Evolutionary conservation across 805 yeast species (phyloP).

Genomic region (Spathaspora girioi): DNA sequence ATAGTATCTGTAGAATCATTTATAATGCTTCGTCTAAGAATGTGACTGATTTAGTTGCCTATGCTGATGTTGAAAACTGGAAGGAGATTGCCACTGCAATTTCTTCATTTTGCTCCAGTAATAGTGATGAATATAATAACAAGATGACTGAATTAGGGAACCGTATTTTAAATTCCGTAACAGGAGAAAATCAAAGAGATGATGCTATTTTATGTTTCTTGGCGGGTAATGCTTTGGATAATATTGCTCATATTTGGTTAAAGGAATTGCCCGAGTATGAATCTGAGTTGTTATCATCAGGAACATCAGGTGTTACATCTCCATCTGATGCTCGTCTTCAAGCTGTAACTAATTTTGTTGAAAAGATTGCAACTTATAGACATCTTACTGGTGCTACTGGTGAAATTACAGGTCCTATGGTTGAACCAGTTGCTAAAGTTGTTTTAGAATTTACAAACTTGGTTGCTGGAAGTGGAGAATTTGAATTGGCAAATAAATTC

Average conservation of each 20-base stretch:
- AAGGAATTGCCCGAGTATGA: conserved; percentile 55
- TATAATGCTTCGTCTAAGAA: conserved; percentile 57
- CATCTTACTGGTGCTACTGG: conserved; percentile 40
- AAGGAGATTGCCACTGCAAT: conserved; percentile 72
- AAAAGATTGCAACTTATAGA: conserved; percentile 75
- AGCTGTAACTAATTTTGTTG: conserved; percentile 77
- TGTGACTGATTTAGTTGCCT: conserved; percentile 66
- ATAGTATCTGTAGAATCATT: conserved; percentile 69
- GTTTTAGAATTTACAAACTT: conserved; percentile 79
- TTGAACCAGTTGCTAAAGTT: conserved; percentile 51
- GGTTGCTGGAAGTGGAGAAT: conserved; percentile 78
- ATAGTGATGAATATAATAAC: conserved; percentile 46
- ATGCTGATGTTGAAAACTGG: conserved; percentile 81
- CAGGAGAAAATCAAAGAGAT: conserved; percentile 48
- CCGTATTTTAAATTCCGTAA: conserved; percentile 46
- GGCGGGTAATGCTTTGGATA: conserved; percentile 78
- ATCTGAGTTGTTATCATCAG: conserved; percentile 41
- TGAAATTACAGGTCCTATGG: conserved; percentile 37
- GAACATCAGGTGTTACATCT: conserved; percentile 43
- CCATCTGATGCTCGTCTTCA: conserved; percentile 81
- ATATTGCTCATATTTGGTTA: conserved; percentile 80
- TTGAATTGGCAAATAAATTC: conserved; percentile 73
- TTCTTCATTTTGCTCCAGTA: conserved; percentile 46
- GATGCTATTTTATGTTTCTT: conserved; percentile 75
- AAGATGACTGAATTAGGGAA: conserved; percentile 73